Conservation (phyloP, 371 early-diverging fungal species). For the Mucor mucedo region DNA sequence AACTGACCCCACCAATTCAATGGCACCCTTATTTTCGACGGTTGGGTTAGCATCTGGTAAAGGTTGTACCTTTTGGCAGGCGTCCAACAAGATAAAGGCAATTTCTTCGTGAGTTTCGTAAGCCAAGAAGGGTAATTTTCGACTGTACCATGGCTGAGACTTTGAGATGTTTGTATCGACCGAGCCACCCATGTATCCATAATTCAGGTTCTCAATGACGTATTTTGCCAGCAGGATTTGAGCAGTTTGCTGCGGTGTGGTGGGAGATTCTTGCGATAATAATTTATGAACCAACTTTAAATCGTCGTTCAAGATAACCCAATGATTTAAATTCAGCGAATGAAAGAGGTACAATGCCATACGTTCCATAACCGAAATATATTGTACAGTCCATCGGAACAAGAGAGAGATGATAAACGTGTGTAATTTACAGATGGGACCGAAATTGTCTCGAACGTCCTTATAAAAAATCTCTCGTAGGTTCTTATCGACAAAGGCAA, state of each 20-base stretch:
- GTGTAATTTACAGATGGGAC: constrained; percentile 44
- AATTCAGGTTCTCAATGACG: constrained; percentile 52
- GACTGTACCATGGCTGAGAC: constrained; percentile 43
- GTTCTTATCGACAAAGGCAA: constrained; percentile 51
- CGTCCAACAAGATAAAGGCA: constrained; percentile 47
- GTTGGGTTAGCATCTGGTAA: constrained; percentile 30
- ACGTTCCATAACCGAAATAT: constrained; percentile 52
- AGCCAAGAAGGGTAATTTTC: constrained; percentile 29
- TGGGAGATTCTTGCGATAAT: constrained; percentile 9
- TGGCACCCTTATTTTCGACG: constrained; percentile 18
- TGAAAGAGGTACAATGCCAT: constrained; percentile 62
- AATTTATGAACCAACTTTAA: constrained; percentile 45
- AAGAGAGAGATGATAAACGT: constrained; percentile 49
- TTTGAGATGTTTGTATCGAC: constrained; percentile 26
- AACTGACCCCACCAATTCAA: constrained; percentile 32
- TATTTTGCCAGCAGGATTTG: constrained; percentile 49
- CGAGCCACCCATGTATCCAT: constrained; percentile 27
- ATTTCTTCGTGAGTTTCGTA: constrained; percentile 44
- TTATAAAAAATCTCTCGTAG: constrained; percentile 54
- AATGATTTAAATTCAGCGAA: constrained; percentile 49
- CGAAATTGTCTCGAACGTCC: constrained; percentile 54
- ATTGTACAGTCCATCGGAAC: constrained; percentile 49
- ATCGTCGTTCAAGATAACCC: constrained; percentile 50
- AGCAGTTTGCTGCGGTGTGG: constrained; percentile 22
- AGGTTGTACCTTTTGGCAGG: constrained; percentile 40